Evolutionary conservation across 2,329 filamentous ascomycete species (phyloP).

Genomic region (Juglanconis oblonga): DNA sequence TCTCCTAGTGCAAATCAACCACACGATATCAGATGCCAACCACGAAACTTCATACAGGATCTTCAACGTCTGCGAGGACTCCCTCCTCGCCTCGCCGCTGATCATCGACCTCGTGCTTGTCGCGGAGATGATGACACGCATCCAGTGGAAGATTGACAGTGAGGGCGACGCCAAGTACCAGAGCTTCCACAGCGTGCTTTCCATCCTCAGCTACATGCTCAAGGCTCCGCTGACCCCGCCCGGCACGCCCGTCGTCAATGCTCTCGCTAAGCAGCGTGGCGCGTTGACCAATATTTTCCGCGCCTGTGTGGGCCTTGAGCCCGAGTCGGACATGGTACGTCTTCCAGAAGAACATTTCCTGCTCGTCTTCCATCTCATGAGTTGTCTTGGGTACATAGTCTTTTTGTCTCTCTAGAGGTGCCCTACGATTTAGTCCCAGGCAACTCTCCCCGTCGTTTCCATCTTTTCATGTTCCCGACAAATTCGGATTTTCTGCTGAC

Average conservation of each 20-base stretch:
- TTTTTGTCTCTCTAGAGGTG: no score
- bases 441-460: background rate
- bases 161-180: conserved; percentile 67
- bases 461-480: background rate
- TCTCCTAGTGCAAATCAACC: no score
- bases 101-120: conserved; percentile 96
- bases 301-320: conserved; percentile 92
- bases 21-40: no score
- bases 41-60: conserved; percentile 49
- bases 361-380: conserved; percentile 44
- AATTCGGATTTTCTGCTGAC: background rate
- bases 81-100: conserved; percentile 87
- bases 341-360: conserved; percentile 96
- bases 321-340: conserved; percentile 86
- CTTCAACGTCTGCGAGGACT: conserved; percentile 99
- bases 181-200: conserved; percentile 95
- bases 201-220: conserved; percentile 98
- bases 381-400: no score
- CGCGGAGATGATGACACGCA: conserved; percentile 97
- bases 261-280: conserved; percentile 91
- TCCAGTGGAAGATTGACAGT: conserved; percentile 76
- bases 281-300: conserved; percentile 98
- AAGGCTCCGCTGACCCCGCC: conserved; percentile 92
- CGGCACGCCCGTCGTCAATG: conserved; percentile 92
- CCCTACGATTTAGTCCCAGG: no score